Evolutionary conservation across 495 filamentous ascomycete species (phyloP).

Genomic region (Aspergillus heteromorphus): DNA sequence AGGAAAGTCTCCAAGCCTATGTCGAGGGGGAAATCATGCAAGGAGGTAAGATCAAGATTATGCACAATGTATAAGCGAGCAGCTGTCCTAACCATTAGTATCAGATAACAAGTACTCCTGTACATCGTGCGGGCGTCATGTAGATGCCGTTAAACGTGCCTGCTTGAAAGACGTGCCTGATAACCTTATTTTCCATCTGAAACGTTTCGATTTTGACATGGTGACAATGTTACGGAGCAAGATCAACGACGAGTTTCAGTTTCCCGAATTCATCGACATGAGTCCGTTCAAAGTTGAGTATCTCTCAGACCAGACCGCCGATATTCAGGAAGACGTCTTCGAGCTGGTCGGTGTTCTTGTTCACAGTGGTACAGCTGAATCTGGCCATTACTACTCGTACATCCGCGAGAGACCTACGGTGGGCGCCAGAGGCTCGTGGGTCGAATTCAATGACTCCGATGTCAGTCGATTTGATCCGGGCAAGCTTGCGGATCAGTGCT

Average conservation of each 20-base stretch:
- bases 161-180: constrained; percentile 92
- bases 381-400: constrained; percentile 96
- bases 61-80: constrained; percentile 6
- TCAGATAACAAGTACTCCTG: constrained; percentile 96
- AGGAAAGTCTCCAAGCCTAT: constrained; percentile 88
- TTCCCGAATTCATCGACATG: constrained; percentile 84
- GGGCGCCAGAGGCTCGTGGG: constrained; percentile 55
- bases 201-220: constrained; percentile 94
- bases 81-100: constrained; percentile 17
- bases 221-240: constrained; percentile 79
- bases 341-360: constrained; percentile 90
- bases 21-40: constrained; percentile 97
- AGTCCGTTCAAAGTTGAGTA: constrained; percentile 81
- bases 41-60: constrained; percentile 55
- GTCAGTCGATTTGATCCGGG: constrained; percentile 70
- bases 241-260: constrained; percentile 92
- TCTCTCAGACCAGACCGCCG: constrained; percentile 59
- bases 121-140: constrained; percentile 80
- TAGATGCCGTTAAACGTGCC: constrained; percentile 89
- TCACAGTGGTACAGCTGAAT: constrained; percentile 88
- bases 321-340: constrained; percentile 63
- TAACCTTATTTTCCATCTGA: constrained; percentile 92
- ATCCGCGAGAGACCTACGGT: constrained; percentile 70
- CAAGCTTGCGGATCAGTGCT: constrained; percentile 69
- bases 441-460: constrained; percentile 89